Percentiles rank a stretch among this genome's conserved stretches.
Conservation (phyloP, 1,284 basidiomycete species). For the Ustilago xerochloae region DNA sequence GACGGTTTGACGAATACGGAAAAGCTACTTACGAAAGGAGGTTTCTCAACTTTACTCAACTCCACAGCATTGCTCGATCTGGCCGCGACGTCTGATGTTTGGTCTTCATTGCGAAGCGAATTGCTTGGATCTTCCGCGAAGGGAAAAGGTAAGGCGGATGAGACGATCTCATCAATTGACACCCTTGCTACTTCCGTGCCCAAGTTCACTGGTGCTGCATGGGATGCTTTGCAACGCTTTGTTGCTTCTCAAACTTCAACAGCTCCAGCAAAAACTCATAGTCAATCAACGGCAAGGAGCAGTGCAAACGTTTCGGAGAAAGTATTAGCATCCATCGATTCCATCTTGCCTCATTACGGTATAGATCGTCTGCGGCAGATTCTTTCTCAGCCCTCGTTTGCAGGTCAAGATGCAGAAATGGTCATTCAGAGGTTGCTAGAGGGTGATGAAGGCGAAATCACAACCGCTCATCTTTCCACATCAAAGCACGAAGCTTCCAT, state of each 20-base stretch:
- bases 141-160: slow-evolving; percentile 1
- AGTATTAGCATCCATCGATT: slow-evolving; percentile 33
- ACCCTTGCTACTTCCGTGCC: slow-evolving; percentile 17
- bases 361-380: slow-evolving; percentile 23
- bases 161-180: slow-evolving; percentile 28
- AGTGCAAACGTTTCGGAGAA: slow-evolving; percentile 13
- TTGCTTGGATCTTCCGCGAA: slow-evolving; percentile 8
- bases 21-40: slow-evolving; percentile 19
- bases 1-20: slow-evolving; percentile 11
- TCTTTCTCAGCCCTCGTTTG: slow-evolving; percentile 33
- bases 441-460: slow-evolving; percentile 31
- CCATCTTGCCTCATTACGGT: slow-evolving; percentile 46
- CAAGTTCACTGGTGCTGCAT: slow-evolving; percentile 41
- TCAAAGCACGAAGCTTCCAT: not conserved
- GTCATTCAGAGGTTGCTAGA: slow-evolving; percentile 47
- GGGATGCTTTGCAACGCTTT: slow-evolving; percentile 31
- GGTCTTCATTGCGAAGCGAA: slow-evolving; percentile 24
- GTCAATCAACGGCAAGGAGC: not conserved
- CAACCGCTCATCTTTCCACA: not conserved
- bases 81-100: slow-evolving; percentile 29
- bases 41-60: slow-evolving; percentile 21
- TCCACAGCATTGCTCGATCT: slow-evolving; percentile 36
- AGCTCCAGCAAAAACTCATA: not conserved
- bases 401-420: slow-evolving; percentile 32
- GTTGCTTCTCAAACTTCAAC: slow-evolving; percentile 1